These are phyloP conservation scores for Trichoderma sp. DNA, from an alignment of 2,329 filamentous ascomycete species.

Conservation along the genomic window DNA sequence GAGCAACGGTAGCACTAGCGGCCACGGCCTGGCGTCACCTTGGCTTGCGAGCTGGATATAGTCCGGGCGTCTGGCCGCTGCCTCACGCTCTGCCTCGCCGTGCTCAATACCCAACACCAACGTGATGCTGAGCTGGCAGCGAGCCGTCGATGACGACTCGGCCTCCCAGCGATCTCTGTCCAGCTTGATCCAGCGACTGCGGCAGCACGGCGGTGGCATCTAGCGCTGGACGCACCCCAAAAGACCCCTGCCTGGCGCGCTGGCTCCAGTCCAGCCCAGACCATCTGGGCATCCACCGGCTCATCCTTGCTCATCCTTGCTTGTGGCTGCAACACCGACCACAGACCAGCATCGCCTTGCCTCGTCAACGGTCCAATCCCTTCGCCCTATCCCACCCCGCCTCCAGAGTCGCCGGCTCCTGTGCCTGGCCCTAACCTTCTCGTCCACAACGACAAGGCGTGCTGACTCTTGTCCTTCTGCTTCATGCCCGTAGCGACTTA, in stretches of 20 bases:
- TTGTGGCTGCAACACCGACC: slow-evolving; percentile 30
- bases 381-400: slow-evolving; percentile 36
- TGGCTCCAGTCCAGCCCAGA: slow-evolving; percentile 31
- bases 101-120: slow-evolving; percentile 8
- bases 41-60: slow-evolving; percentile 11
- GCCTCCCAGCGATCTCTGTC: slow-evolving; percentile 1
- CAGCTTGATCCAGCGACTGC: slow-evolving; percentile 14
- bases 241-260: slow-evolving; percentile 28
- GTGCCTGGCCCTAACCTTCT: slow-evolving; percentile 33
- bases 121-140: slow-evolving; percentile 26
- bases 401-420: slow-evolving; percentile 39
- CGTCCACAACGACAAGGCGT: slow-evolving; percentile 31
- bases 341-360: slow-evolving; percentile 25
- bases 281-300: slow-evolving; percentile 41
- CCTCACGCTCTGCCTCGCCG: background rate
- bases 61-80: background rate
- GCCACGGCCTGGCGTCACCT: background rate
- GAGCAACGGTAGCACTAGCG: slow-evolving; percentile 4
- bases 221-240: slow-evolving; percentile 21
- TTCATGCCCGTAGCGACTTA: slow-evolving; percentile 42
- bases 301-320: slow-evolving; percentile 37
- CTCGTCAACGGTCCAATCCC: slow-evolving; percentile 29
- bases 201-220: slow-evolving; percentile 21
- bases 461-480: slow-evolving; percentile 41
- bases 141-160: slow-evolving; percentile 20